A percentile compares a stretch with the other conserved stretches of the same genome.
Evolutionary conservation across 106 monocot species (phyloP).

Genomic region (Ottelia alismoides): DNA sequence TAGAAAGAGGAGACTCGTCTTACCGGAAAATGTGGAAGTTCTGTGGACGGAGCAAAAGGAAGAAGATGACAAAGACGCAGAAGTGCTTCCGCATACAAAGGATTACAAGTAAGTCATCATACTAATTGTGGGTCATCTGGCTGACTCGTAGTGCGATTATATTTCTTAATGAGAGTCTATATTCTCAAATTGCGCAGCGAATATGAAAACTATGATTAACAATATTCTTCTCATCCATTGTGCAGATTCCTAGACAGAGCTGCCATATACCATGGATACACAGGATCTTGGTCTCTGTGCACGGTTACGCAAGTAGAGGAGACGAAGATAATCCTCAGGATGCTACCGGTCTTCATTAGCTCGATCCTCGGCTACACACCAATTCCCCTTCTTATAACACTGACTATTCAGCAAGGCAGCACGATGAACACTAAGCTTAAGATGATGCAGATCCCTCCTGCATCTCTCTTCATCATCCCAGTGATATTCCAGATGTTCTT

Average conservation of each 20-base stretch:
- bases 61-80: too few relatives aligned
- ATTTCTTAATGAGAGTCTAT: too few relatives aligned
- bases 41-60: too few relatives aligned
- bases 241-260: slow-evolving; percentile 1
- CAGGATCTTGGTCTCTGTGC: background rate
- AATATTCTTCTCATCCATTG: too few relatives aligned
- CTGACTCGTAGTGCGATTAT: too few relatives aligned
- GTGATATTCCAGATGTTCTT: slow-evolving; percentile 1
- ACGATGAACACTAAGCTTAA: background rate
- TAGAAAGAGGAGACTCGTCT: too few relatives aligned
- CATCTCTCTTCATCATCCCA: slow-evolving; percentile 1
- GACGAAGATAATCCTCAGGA: background rate
- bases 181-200: too few relatives aligned
- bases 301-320: background rate
- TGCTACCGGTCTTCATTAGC: slow-evolving; percentile 1
- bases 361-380: background rate
- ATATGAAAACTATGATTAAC: too few relatives aligned
- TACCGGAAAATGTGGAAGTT: too few relatives aligned
- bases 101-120: too few relatives aligned
- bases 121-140: too few relatives aligned
- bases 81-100: too few relatives aligned
- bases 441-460: background rate
- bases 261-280: background rate
- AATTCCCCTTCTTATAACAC: background rate
- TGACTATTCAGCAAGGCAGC: background rate